Base-by-base conservation (phyloP, 129 eudicot genomes). In the Artemisia argyi region DNA sequence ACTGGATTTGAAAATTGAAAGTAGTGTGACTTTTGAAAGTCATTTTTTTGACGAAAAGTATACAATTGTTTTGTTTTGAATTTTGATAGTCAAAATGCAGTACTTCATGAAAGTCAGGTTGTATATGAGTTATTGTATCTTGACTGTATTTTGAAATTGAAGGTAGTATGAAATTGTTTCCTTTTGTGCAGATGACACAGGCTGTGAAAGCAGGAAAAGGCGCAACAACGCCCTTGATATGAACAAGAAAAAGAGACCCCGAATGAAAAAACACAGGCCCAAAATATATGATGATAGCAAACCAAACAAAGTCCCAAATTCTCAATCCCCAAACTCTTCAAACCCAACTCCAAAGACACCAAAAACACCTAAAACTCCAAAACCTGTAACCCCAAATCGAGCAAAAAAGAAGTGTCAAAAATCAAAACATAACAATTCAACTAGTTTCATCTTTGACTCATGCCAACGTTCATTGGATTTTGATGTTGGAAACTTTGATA, bases 201-300 rank as follows among this genome's bases (percentile, higher is more conserved):
- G 66, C 71, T 39, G 50, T 77, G 35, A 55, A 12, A 60, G n/a
- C 19, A 74, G 57, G 53, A 86, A 83, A 50, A 83, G 85, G 80
- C 72, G 69, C 64, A 80, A 68, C 11, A 14, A 62, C 15, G 74
- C 66, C 57, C 61, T 60, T 12, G 82, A 76, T 42, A 8, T 69
- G 75, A 80, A 85, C 58, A 80, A 80, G 66, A 71, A 76, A 78
- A 80, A 82, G 74, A 77, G 71, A 61, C 63, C 32, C n/a, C 73
- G 74, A 46, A 52, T 72, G 77, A 81, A 88, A 63, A 83, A 72
- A 55, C 86, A 89, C 61, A 72, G 85, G 51, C 82, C 96, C 52
- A 84, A 83, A 46, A 58, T 85, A 47, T 77, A 72, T 0, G 83
- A 66, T 32, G 81, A 74, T 52, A 71, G 76, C 47, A 76, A 74